Evolutionary conservation across 192 early-diverging fungal species (phyloP), one percentile per base, ranked within the genome.

Genomic region (Obelidium mucronatum): DNA sequence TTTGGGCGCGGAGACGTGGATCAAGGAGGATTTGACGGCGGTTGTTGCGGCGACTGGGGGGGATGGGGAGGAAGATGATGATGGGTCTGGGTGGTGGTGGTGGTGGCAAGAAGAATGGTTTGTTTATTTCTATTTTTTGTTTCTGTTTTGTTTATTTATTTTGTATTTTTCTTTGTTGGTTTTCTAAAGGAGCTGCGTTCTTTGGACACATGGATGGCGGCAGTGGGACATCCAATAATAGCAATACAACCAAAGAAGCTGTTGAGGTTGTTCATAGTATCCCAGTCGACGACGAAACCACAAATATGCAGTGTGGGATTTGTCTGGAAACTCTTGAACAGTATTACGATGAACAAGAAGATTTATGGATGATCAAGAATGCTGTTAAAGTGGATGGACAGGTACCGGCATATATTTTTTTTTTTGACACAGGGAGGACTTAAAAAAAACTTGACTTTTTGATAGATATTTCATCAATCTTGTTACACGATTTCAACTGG

Each of bases 1-100:
- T 82, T 81, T 96, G 0, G 81, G 67, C 31, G 92, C 92, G 67
- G 83, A 89, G 24, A 79, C 78, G 62, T 88, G 87, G 87, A 55
- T 88, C 1, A 60, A 24, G 63, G 87, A 88, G 54, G 72, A 71
- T 28, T 79, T 79, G 44, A 76, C 77, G 11, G n/a, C n/a, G n/a
- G n/a, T n/a, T n/a, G n/a, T n/a, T n/a, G n/a, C n/a, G 78, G 85
- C 39, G 58, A 76, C 42, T 26, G 59, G 44, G 79, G 80, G 35
- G 55, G 75, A 24, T 56, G 76, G 75, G 80, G 84, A 81, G 26
- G 40, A 26, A 42, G 39, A 65, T n/a, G 39, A 44, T 6, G 69
- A 72, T 28, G n/a, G n/a, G n/a, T n/a, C n/a, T n/a, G n/a, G n/a
- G n/a, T n/a, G n/a, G n/a, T n/a, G n/a, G n/a, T n/a, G n/a, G n/a